Conservation (phyloP, 1,284 basidiomycete species). For the Microbotryum lychnidis-dioicae region DNA sequence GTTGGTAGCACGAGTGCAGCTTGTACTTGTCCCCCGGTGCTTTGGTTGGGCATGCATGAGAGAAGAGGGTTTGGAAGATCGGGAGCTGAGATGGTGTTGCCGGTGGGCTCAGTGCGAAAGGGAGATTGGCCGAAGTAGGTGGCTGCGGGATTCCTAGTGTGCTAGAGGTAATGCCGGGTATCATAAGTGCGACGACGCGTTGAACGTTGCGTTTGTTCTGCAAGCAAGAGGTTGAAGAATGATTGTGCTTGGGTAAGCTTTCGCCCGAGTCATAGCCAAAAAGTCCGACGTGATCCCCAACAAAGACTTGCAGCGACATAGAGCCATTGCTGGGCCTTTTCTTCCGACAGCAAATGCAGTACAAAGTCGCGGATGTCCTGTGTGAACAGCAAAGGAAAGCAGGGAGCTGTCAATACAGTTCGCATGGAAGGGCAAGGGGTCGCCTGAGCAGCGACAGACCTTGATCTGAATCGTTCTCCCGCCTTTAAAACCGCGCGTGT, state of each 20-base stretch:
- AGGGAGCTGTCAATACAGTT: background rate
- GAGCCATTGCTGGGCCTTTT: conserved; percentile 71
- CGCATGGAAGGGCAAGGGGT: background rate
- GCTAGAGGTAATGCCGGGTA: conserved; percentile 69
- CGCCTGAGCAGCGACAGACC: conserved; percentile 10
- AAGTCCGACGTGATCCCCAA: conserved; percentile 9
- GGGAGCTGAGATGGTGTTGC: conserved; percentile 48
- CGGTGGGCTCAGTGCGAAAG: conserved; percentile 37
- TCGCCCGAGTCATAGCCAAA: background rate
- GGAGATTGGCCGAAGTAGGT: conserved; percentile 51
- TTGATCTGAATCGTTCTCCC: conserved; percentile 32
- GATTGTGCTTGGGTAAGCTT: background rate
- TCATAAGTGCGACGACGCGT: conserved; percentile 66
- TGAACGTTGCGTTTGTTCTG: conserved; percentile 64
- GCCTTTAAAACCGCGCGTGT: conserved; percentile 34
- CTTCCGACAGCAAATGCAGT: conserved; percentile 70
- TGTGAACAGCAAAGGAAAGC: background rate
- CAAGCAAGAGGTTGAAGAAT: background rate
- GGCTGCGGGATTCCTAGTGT: conserved; percentile 55
- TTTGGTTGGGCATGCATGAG: conserved; percentile 78
- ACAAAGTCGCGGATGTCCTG: conserved; percentile 53
- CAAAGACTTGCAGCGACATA: conserved; percentile 58
- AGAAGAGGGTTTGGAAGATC: conserved; percentile 71
- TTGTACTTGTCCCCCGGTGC: conserved; percentile 75
- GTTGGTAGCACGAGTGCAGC: conserved; percentile 74